Evolutionary conservation across 768 basidiomycete species (phyloP), one percentile per base, ranked within the genome.

Genomic region (Phaeolepiota aurea): DNA sequence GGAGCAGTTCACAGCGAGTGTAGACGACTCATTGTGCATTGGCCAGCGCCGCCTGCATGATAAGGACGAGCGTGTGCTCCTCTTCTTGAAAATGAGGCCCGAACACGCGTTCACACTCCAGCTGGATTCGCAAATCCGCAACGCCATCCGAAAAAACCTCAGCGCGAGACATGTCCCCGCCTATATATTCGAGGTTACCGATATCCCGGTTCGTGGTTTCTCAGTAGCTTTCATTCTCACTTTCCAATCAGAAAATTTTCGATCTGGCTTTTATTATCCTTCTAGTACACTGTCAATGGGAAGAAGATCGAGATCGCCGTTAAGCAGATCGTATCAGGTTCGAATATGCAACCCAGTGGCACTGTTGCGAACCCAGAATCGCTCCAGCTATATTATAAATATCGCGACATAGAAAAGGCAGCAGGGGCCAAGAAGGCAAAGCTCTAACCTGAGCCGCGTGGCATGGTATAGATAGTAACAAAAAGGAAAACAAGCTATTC

Each of bases 251-350:
- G n/a, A n/a, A n/a, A n/a, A n/a, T n/a, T n/a, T n/a, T n/a, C n/a
- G n/a, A n/a, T n/a, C n/a, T n/a, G n/a, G n/a, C n/a, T n/a, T n/a
- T n/a, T n/a, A n/a, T n/a, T n/a, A n/a, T n/a, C n/a, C n/a, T n/a
- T 32, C 32, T 42, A 85, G 84, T 83, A 84, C 47, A 86, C 82
- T 0, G 76, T 83, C 5, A 85, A 84, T 37, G 76, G 76, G 7
- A 87, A 85, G 66, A 85, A 84, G 53, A 82, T 85, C 32, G 84
- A 85, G 58, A 83, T 86, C 20, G 82, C 79, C 2, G 78, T 85
- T 37, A 86, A 85, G 56, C 81, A 84, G 50, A 81, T 86, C 42
- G 68, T 85, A 31, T 84, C 80, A n/a, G 82, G 82, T 1, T 63
- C 66, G 9, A 65, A 73, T 43, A 46, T 83, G 32, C 67, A 74